A percentile compares a stretch with the other conserved stretches of the same genome.
These are phyloP conservation scores for Chytridiales sp. DNA, from an alignment of 371 early-diverging fungal genomes.

Conservation along the genomic window DNA sequence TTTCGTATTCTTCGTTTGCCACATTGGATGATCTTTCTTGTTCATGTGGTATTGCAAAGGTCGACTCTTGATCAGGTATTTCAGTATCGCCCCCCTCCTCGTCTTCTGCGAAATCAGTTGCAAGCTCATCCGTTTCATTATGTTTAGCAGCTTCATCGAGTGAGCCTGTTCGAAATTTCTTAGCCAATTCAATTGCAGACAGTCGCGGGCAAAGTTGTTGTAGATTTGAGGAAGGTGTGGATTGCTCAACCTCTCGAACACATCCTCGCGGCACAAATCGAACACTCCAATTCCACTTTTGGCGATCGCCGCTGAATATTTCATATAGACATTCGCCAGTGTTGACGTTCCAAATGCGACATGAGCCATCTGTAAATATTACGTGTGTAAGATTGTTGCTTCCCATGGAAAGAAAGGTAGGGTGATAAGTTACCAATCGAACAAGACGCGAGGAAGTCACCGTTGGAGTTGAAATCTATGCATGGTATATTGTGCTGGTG, in stretches of 20 bases:
- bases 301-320: background rate
- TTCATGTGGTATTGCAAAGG: too few species aligned
- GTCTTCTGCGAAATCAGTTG: background rate
- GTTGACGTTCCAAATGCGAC: slow-evolving; percentile 29
- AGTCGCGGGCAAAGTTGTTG: background rate
- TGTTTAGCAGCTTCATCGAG: background rate
- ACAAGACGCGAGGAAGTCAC: slow-evolving; percentile 55
- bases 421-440: slow-evolving; percentile 48
- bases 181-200: background rate
- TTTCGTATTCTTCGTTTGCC: too few species aligned
- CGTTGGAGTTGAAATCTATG: slow-evolving; percentile 57
- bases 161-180: background rate
- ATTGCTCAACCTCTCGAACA: background rate
- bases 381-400: background rate
- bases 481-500: slow-evolving; percentile 66
- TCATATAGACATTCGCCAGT: slow-evolving; percentile 10
- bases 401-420: background rate
- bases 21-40: too few species aligned
- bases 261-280: slow-evolving; percentile 10
- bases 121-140: slow-evolving; percentile 5
- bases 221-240: background rate
- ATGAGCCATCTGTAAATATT: slow-evolving; percentile 16
- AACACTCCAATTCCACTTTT: slow-evolving; percentile 28
- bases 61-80: too few species aligned
- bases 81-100: background rate